Conservation (phyloP, 1,284 basidiomycete species). For the Phlebopus sp. region DNA sequence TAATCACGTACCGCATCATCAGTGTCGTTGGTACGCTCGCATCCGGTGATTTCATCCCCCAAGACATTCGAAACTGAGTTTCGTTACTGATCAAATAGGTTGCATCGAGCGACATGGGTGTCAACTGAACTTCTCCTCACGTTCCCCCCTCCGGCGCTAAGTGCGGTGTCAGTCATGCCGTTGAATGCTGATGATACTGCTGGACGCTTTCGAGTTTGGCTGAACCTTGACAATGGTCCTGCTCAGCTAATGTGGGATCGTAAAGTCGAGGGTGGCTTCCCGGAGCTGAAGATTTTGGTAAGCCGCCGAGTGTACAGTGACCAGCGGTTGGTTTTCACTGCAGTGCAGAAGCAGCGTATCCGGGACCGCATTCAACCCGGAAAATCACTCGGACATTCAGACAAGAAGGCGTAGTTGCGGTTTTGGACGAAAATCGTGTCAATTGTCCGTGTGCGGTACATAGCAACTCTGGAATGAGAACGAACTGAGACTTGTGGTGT, state of each 20-base stretch:
- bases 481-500: no score
- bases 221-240: constrained; percentile 43
- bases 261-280: constrained; percentile 87
- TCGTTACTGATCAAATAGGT: constrained; percentile 43
- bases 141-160: constrained; percentile 74
- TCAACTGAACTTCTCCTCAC: constrained; percentile 88
- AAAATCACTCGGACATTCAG: constrained; percentile 81
- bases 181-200: constrained; percentile 78
- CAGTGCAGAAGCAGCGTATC: constrained; percentile 77
- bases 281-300: constrained; percentile 82
- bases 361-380: constrained; percentile 79
- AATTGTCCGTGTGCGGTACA: no score
- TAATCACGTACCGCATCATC: constrained; percentile 5
- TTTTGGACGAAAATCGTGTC: neutral
- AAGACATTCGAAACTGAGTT: neutral
- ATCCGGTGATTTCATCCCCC: neutral
- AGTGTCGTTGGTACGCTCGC: constrained; percentile 69
- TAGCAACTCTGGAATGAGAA: no score
- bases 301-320: constrained; percentile 24
- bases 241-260: constrained; percentile 69
- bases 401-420: constrained; percentile 35
- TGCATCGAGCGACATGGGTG: constrained; percentile 84
- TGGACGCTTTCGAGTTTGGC: constrained; percentile 87
- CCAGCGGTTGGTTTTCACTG: constrained; percentile 5
- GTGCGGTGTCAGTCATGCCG: constrained; percentile 69